phyloP scores from a whole-genome alignment of 176 grass and related monocot genomes.

The Miscanthus lutarioriparius region DNA sequence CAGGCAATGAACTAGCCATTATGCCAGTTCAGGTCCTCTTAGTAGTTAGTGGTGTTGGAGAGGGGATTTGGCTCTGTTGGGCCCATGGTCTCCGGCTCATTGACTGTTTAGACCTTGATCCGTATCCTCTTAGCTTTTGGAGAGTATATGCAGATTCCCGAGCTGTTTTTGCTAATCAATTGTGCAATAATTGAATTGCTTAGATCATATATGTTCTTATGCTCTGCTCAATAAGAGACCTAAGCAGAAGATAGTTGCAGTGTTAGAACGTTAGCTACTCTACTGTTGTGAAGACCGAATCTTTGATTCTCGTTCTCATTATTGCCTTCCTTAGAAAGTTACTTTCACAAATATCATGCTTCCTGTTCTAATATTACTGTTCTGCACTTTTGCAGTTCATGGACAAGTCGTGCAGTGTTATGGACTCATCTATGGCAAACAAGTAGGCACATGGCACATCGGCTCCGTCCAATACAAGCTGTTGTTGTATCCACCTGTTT shows the following conservation, averaged over 20 bases:
- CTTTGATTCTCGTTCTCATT: not conserved
- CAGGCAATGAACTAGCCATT: too few relatives aligned
- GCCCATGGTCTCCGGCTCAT: not conserved
- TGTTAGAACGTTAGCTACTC: not conserved
- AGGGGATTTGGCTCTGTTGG: too few relatives aligned
- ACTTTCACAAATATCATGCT: not conserved
- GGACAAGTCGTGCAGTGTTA: slow-evolving; percentile 64
- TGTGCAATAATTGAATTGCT: not conserved
- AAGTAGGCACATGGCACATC: slow-evolving; percentile 48
- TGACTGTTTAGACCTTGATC: not conserved
- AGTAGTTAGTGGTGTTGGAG: too few relatives aligned
- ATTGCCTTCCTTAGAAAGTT: not conserved
- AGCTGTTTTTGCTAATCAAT: not conserved
- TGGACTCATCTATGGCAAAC: slow-evolving; percentile 56
- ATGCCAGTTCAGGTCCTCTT: too few relatives aligned
- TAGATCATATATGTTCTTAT: not conserved
- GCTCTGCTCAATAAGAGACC: not conserved
- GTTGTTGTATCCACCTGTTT: slow-evolving; percentile 37
- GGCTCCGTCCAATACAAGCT: slow-evolving; percentile 35
- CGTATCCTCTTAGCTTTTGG: not conserved
- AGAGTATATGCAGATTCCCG: not conserved
- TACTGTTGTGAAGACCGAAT: not conserved
- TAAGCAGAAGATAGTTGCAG: not conserved
- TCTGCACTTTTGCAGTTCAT: slow-evolving; percentile 48
- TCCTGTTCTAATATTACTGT: not conserved